Base-by-base conservation (phyloP, 192 early-diverging fungal genomes). In the Coemansia sp. region DNA sequence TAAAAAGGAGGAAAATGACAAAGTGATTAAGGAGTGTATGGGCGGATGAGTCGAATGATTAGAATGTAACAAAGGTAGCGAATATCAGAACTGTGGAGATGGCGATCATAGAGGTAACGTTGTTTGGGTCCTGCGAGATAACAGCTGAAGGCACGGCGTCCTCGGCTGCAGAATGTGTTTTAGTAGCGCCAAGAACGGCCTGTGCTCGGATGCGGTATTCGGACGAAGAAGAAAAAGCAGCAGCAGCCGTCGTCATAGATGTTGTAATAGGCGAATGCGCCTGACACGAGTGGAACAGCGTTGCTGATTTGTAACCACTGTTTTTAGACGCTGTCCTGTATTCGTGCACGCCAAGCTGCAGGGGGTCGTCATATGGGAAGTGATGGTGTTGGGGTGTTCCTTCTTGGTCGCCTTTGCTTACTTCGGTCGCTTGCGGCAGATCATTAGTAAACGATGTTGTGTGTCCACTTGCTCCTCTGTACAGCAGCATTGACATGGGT, bases 21-120 rank as follows among this genome's bases (percentile, higher is more conserved):
- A 48, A 16, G n/a, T 48, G 15, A n/a, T 12, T 15, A 48, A 10
- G n/a, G 12, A 49, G 5, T 49, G 47, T 49, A 16, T 18, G 13
- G 15, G n/a, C 12, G 46, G 46, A 55, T 51, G 46, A 21, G 21
- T 10, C 21, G 18, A n/a, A 22, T 45, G 16, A 56, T 75, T 51
- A 81, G 45, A 76, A 81, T 40, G 78, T 70, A 49, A 69, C 73
- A 70, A 81, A 71, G 15, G 78, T 81, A 63, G 78, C 78, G 63
- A 81, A 81, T 63, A 81, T 62, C 26, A 81, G 69, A 11, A 81
- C 78, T 0, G 67, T 71, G 5, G 78, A 81, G 18, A 81, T 81
- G 15, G 78, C 78, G 57, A 81, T 73, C 78, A 81, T 81, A 18
- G 68, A 71, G 0, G 78, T 81, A 16, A 72, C 61, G 16, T 71